Percentiles rank a stretch among this genome's conserved stretches.
Evolutionary conservation across 164 flowering plant species (phyloP).

Genomic region (Kalanchoe fedtschenkoi): DNA sequence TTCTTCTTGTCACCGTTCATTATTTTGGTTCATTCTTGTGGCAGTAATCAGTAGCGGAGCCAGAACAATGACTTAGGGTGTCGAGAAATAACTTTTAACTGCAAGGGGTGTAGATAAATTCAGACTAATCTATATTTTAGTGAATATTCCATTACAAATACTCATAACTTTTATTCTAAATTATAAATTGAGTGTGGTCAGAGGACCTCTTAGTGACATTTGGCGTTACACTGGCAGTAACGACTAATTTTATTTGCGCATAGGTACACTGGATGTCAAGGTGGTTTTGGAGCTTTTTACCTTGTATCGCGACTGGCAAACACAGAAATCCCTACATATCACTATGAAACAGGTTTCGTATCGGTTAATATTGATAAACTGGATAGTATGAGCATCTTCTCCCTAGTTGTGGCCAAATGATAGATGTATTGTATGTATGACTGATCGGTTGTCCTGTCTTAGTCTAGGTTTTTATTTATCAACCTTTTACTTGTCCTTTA

Average conservation of each 20-base stretch:
- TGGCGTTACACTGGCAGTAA: no score
- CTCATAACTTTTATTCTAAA: no score
- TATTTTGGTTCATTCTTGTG: no score
- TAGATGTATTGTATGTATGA: not conserved
- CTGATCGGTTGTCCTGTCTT: not conserved
- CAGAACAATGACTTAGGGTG: no score
- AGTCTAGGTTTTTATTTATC: not conserved
- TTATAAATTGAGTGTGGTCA: no score
- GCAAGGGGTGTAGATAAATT: no score
- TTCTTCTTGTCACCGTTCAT: no score
- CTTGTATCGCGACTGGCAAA: slow-evolving; percentile 82
- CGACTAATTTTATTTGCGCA: not conserved
- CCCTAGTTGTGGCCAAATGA: not conserved
- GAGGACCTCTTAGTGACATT: no score
- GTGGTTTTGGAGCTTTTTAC: slow-evolving; percentile 80
- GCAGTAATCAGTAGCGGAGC: no score
- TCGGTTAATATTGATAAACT: not conserved
- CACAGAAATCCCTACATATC: slow-evolving; percentile 50
- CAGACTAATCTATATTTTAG: no score
- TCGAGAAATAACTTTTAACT: no score
- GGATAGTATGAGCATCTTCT: not conserved
- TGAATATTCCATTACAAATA: no score
- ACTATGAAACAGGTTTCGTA: slow-evolving; percentile 62
- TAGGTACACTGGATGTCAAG: slow-evolving; percentile 66
- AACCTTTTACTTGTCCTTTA: not conserved